phyloP scores from a whole-genome alignment of 2,329 filamentous ascomycete species.

The Ascochyta pisi region DNA sequence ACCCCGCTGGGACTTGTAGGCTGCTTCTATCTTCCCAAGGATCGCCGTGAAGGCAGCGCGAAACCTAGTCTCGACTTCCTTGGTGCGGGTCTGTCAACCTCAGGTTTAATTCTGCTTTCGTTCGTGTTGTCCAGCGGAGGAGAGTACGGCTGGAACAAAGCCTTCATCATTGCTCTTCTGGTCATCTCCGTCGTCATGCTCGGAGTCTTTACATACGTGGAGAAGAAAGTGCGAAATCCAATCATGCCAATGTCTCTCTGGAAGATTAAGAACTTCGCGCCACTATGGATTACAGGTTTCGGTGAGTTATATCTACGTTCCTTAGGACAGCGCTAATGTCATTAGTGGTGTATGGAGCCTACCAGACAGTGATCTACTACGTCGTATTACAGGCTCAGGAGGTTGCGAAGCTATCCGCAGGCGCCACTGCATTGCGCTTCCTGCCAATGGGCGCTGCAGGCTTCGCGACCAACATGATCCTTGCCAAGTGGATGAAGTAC shows the following conservation, averaged over 20 bases:
- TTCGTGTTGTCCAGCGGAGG: slow-evolving; percentile 13
- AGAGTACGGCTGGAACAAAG: slow-evolving; percentile 16
- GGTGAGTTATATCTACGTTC: background rate
- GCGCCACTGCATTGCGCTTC: slow-evolving; percentile 8
- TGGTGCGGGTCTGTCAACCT: slow-evolving; percentile 6
- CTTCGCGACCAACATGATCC: slow-evolving; percentile 12
- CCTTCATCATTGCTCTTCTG: slow-evolving; percentile 10
- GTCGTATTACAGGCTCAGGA: slow-evolving; percentile 12
- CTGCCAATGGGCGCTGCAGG: slow-evolving; percentile 15
- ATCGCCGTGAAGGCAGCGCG: slow-evolving; percentile 11
- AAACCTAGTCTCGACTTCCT: slow-evolving; percentile 15
- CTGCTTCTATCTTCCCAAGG: slow-evolving; percentile 7
- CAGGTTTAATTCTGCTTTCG: slow-evolving; percentile 9
- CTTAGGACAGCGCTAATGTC: background rate
- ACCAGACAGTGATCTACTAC: slow-evolving; percentile 13
- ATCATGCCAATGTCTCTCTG: slow-evolving; percentile 17
- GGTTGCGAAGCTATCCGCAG: slow-evolving; percentile 8
- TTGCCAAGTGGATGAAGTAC: slow-evolving; percentile 16
- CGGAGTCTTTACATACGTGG: slow-evolving; percentile 10
- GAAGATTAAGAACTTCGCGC: slow-evolving; percentile 16
- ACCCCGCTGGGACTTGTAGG: slow-evolving; percentile 5
- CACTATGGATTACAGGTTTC: slow-evolving; percentile 12
- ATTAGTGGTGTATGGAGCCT: slow-evolving; percentile 9
- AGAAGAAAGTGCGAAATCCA: slow-evolving; percentile 13
- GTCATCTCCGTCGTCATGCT: slow-evolving; percentile 8